phyloP scores from a whole-genome alignment of 2,329 filamentous ascomycete genomes.

The Colletotrichum eleusines region DNA sequence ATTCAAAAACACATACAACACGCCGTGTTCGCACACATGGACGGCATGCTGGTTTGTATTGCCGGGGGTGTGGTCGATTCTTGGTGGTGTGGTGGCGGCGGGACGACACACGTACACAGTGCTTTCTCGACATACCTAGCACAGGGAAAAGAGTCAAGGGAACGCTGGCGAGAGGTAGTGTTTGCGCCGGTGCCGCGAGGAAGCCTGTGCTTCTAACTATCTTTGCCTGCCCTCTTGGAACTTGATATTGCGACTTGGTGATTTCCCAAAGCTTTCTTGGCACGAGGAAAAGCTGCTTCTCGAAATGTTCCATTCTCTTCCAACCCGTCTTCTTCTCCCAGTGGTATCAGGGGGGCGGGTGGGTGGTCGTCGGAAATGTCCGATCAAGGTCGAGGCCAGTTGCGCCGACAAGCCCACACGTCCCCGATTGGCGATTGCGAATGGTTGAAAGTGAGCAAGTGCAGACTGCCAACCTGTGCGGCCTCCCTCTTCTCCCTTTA shows the following conservation, averaged over 20 bases:
- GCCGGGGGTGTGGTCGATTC: too few relatives aligned
- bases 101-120: background rate
- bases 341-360: background rate
- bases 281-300: background rate
- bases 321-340: background rate
- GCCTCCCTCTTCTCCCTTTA: background rate
- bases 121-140: background rate
- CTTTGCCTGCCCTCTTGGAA: background rate
- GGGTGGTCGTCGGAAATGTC: background rate
- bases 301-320: background rate
- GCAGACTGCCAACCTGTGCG: background rate
- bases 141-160: background rate
- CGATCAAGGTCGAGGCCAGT: background rate
- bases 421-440: background rate
- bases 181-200: background rate
- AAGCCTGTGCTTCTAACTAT: background rate
- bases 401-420: background rate
- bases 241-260: background rate
- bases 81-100: background rate
- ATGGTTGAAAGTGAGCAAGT: too few relatives aligned
- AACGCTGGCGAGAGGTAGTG: background rate
- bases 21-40: background rate
- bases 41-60: background rate
- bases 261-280: background rate
- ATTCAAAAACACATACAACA: background rate